Evolutionary conservation across 164 flowering plant species (phyloP).

Genomic region (Echeveria elegans): DNA sequence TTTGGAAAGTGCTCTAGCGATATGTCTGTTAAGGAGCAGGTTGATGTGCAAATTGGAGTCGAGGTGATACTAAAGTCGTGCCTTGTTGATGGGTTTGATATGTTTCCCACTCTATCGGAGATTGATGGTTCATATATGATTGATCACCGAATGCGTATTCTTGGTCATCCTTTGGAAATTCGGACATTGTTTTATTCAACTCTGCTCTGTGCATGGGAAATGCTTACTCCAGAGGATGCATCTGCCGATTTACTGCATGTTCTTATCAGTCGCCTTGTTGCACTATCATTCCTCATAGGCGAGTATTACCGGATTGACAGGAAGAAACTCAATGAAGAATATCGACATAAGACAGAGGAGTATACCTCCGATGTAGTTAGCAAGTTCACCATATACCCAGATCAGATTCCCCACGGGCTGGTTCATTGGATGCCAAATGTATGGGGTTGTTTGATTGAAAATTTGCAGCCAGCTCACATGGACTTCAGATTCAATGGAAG

Average conservation of each 20-base stretch:
- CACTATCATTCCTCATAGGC: conserved; percentile 36
- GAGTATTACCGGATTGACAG: conserved; percentile 42
- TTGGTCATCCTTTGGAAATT: conserved; percentile 94
- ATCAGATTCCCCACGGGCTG: conserved; percentile 43
- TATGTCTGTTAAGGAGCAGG: conserved; percentile 75
- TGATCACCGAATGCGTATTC: conserved; percentile 89
- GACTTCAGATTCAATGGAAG: conserved; percentile 36
- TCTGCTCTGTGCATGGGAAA: conserved; percentile 34
- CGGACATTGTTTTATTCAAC: conserved; percentile 48
- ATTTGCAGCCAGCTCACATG: conserved; percentile 43
- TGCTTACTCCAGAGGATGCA: conserved; percentile 31
- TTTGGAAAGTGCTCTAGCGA: conserved; percentile 90
- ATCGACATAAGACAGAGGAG: conserved; percentile 44
- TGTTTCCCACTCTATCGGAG: conserved; percentile 85
- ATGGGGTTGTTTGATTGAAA: conserved; percentile 37
- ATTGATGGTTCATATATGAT: conserved; percentile 98
- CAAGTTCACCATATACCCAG: conserved; percentile 21
- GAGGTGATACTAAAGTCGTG: conserved; percentile 66
- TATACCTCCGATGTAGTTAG: conserved; percentile 37
- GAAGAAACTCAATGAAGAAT: conserved; percentile 38
- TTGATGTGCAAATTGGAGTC: conserved; percentile 89
- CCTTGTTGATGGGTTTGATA: conserved; percentile 83
- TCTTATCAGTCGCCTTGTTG: conserved; percentile 33
- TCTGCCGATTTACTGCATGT: conserved; percentile 30
- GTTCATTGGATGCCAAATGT: conserved; percentile 38